These are phyloP conservation scores for Erythrophleum fordii DNA, from an alignment of 306 rosid species.

Conservation along the genomic window DNA sequence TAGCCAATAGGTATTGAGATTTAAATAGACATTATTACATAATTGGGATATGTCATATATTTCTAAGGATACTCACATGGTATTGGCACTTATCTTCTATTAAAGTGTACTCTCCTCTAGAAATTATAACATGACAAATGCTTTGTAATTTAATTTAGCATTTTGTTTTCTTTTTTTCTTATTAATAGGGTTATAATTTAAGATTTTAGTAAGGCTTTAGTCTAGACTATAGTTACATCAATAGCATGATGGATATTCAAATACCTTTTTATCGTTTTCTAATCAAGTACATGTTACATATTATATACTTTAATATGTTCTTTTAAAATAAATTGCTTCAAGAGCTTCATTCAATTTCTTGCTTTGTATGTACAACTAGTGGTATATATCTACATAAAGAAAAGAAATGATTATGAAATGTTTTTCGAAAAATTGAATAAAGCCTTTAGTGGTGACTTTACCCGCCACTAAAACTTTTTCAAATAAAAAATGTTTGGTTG, in stretches of 20 bases:
- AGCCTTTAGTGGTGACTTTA: too few species aligned
- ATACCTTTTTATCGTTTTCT: conserved; percentile 21
- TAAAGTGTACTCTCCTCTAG: background rate
- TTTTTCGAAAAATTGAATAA: too few species aligned
- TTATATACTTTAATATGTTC: too few species aligned
- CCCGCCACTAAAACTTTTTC: too few species aligned
- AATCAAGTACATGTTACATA: conserved; percentile 22
- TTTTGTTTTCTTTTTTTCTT: background rate
- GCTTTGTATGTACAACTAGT: too few species aligned
- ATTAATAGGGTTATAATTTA: background rate
- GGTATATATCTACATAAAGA: too few species aligned
- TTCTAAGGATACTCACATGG: background rate
- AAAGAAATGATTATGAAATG: too few species aligned
- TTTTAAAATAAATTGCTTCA: too few species aligned
- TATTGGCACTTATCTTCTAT: background rate
- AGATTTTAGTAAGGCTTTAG: background rate
- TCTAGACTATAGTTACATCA: background rate
- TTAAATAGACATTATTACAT: background rate
- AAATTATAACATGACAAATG: background rate
- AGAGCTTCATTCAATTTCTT: too few species aligned
- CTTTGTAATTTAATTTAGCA: too few species aligned
- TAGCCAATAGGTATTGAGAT: background rate
- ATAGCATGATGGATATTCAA: background rate
- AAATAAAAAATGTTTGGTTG: too few species aligned
- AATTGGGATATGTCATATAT: background rate